phyloP scores from a whole-genome alignment of 2,329 filamentous ascomycete species.

The Fusarium coicis region DNA sequence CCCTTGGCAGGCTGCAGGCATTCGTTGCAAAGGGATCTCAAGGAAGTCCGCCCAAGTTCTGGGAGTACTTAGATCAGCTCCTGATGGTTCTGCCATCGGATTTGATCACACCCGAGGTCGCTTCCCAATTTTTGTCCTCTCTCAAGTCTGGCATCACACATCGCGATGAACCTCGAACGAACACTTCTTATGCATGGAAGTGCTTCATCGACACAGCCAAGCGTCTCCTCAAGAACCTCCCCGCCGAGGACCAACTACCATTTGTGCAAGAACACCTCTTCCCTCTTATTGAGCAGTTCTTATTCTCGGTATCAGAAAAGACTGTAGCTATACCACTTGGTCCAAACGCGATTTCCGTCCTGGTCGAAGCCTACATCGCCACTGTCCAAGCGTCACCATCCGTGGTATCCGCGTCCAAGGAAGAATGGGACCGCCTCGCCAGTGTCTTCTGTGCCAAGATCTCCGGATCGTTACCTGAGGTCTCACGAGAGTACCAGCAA shows the following conservation, averaged over 20 bases:
- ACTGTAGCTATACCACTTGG: slow-evolving; percentile 48
- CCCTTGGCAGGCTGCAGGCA: slow-evolving; percentile 68
- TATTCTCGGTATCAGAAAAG: slow-evolving; percentile 58
- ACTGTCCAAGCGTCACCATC: slow-evolving; percentile 54
- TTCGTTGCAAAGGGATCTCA: slow-evolving; percentile 89
- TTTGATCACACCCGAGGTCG: slow-evolving; percentile 58
- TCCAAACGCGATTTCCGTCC: slow-evolving; percentile 50
- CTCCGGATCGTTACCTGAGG: slow-evolving; percentile 80
- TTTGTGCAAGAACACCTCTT: slow-evolving; percentile 63
- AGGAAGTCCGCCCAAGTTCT: slow-evolving; percentile 76
- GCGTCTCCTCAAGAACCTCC: slow-evolving; percentile 60
- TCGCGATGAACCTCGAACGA: slow-evolving; percentile 78
- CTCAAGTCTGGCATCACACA: slow-evolving; percentile 76
- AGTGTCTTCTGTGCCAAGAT: slow-evolving; percentile 72
- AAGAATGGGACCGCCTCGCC: slow-evolving; percentile 72
- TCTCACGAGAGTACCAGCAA: slow-evolving; percentile 78
- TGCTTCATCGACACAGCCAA: slow-evolving; percentile 75
- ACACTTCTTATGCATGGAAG: slow-evolving; percentile 76
- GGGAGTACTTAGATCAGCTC: slow-evolving; percentile 74
- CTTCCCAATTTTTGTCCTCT: slow-evolving; percentile 71
- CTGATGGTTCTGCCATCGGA: slow-evolving; percentile 68
- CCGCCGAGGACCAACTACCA: slow-evolving; percentile 56
- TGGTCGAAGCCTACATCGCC: slow-evolving; percentile 61
- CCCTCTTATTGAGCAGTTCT: slow-evolving; percentile 65
- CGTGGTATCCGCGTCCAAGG: slow-evolving; percentile 60